Evolutionary conservation across 345 rosid genomes (phyloP).

Genomic region (Sonneratia caseolaris): DNA sequence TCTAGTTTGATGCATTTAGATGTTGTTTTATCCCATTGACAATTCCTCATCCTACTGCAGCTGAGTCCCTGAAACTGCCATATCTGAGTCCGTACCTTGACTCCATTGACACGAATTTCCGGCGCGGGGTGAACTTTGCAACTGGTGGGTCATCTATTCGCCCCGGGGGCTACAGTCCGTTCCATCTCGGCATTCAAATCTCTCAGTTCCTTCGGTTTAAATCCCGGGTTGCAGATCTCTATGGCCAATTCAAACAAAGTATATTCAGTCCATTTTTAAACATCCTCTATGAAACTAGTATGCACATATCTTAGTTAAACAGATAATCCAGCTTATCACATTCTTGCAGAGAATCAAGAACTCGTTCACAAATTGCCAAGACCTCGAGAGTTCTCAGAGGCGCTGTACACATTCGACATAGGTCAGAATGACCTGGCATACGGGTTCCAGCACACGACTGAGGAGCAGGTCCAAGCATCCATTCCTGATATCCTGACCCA

Average conservation of each 20-base stretch:
- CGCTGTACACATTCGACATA: constrained; percentile 56
- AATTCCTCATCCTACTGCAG: constrained; percentile 18
- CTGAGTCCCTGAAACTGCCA: constrained; percentile 48
- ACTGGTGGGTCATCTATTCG: constrained; percentile 65
- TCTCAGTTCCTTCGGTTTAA: constrained; percentile 50
- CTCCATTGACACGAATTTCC: constrained; percentile 47
- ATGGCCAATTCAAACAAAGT: constrained; percentile 20
- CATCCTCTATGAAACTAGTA: not conserved
- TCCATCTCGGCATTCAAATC: constrained; percentile 57
- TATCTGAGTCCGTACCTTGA: constrained; percentile 59
- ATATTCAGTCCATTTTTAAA: not conserved
- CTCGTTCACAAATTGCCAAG: constrained; percentile 40
- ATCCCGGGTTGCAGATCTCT: constrained; percentile 32
- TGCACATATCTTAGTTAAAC: not conserved
- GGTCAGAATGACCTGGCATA: constrained; percentile 65
- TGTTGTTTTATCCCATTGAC: not conserved
- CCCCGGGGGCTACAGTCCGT: constrained; percentile 46
- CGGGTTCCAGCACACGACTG: constrained; percentile 35
- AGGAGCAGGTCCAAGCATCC: constrained; percentile 37
- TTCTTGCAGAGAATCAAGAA: constrained; percentile 11
- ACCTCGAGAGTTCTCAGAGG: constrained; percentile 56
- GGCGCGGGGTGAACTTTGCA: constrained; percentile 71
- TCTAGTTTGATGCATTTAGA: not conserved
- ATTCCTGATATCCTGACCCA: constrained; percentile 41
- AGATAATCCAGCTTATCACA: not conserved